phyloP scores from a whole-genome alignment of 352 stramenopile genomes.

The Phytophthora rubi region DNA sequence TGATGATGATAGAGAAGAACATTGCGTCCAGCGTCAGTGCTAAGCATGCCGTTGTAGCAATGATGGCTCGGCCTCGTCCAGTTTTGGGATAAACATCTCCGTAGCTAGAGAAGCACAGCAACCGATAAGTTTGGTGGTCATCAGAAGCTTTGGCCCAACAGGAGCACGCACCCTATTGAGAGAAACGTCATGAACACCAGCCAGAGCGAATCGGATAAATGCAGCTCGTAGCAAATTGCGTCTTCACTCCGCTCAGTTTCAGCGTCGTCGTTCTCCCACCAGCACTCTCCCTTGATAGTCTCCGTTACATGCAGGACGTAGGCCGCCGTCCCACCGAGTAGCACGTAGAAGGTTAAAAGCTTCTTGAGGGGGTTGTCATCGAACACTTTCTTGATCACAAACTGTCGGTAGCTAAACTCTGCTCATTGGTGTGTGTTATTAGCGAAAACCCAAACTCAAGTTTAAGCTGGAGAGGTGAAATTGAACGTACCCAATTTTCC shows the following conservation, averaged over 20 bases:
- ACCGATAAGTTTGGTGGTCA: neutral
- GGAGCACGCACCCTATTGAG: slow-evolving; percentile 42
- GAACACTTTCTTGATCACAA: slow-evolving; percentile 79
- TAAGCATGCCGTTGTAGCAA: slow-evolving; percentile 38
- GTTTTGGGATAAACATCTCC: slow-evolving; percentile 49
- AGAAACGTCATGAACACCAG: slow-evolving; percentile 55
- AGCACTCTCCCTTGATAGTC: slow-evolving; percentile 52
- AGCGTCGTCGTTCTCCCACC: slow-evolving; percentile 10
- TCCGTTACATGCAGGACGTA: slow-evolving; percentile 60
- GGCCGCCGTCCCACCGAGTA: slow-evolving; percentile 36
- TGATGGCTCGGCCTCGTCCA: slow-evolving; percentile 31
- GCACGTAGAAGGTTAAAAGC: slow-evolving; percentile 32
- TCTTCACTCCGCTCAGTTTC: slow-evolving; percentile 25
- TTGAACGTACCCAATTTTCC: slow-evolving; percentile 48
- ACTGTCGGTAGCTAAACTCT: slow-evolving; percentile 75
- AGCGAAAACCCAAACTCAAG: neutral
- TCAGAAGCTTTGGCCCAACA: neutral
- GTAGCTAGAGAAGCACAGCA: slow-evolving; percentile 35
- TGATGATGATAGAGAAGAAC: slow-evolving; percentile 68
- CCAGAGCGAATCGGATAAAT: slow-evolving; percentile 49
- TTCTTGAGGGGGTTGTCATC: slow-evolving; percentile 62
- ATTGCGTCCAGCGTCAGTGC: slow-evolving; percentile 49
- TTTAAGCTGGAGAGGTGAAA: neutral
- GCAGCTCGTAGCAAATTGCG: slow-evolving; percentile 42
- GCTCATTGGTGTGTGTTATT: neutral